phyloP scores from a whole-genome alignment of 1,284 basidiomycete genomes.

The Microbotryum intermedium region DNA sequence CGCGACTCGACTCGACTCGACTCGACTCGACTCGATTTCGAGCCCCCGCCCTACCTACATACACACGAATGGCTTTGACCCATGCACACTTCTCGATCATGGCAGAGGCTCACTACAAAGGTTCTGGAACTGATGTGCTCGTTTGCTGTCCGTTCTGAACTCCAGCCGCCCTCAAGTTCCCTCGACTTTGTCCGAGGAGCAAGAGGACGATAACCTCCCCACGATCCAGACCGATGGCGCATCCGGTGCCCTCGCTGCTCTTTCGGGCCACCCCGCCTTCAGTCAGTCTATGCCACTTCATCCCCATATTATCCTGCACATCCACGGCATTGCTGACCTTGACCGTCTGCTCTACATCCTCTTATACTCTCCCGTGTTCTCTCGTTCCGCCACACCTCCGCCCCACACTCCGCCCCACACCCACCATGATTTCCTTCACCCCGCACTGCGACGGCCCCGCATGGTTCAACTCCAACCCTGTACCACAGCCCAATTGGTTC shows the following conservation, averaged over 20 bases:
- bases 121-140: neutral
- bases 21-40: neutral
- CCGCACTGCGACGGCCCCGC: neutral
- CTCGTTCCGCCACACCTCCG: neutral
- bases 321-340: neutral
- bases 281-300: conserved; percentile 5
- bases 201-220: conserved; percentile 33
- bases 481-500: conserved; percentile 32
- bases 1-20: neutral
- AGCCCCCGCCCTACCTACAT: no score
- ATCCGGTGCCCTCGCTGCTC: conserved; percentile 22
- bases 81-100: no score
- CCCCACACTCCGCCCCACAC: neutral
- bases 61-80: no score
- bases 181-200: conserved; percentile 34
- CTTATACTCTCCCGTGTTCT: neutral
- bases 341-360: neutral
- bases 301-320: neutral
- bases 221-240: conserved; percentile 31
- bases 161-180: conserved; percentile 36
- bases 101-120: no score
- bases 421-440: neutral
- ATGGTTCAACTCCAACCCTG: neutral
- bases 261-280: conserved; percentile 28
- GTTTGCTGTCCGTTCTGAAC: no score